These are phyloP conservation scores for Vaccinium myrtillus DNA, from an alignment of 148 eudicot species.

Conservation along the genomic window DNA sequence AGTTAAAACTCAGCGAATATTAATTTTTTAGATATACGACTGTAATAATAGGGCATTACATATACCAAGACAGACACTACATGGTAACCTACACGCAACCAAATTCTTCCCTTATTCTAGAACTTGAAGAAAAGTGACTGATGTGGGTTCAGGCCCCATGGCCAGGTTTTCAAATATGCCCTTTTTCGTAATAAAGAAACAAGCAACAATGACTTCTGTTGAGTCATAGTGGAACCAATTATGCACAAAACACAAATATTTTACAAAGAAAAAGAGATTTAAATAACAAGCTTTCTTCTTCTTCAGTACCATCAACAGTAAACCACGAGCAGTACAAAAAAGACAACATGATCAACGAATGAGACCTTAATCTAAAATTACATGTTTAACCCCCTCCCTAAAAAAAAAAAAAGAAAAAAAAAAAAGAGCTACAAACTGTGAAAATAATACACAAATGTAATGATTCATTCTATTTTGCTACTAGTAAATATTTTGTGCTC, in stretches of 20 bases:
- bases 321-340: background rate
- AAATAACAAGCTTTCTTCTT: background rate
- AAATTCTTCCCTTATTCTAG: slow-evolving; percentile 23
- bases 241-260: slow-evolving; percentile 22
- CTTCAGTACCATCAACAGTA: background rate
- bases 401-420: background rate
- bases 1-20: too few relatives aligned
- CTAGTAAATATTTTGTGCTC: background rate
- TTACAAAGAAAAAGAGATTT: background rate
- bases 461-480: background rate
- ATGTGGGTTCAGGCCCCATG: slow-evolving; percentile 43
- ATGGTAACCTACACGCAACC: too few relatives aligned
- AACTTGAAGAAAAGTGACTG: slow-evolving; percentile 15
- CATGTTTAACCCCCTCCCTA: slow-evolving; percentile 21
- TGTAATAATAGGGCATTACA: too few relatives aligned
- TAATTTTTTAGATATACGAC: too few relatives aligned
- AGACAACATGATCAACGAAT: background rate
- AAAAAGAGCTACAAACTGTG: background rate
- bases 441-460: background rate
- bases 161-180: slow-evolving; percentile 31
- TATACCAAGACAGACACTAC: too few relatives aligned
- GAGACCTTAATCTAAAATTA: slow-evolving; percentile 13
- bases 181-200: background rate
- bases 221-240: slow-evolving; percentile 47
- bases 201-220: slow-evolving; percentile 19